Evolutionary conservation across 2,329 filamentous ascomycete genomes (phyloP), one percentile per base, ranked within the genome.

Genomic region (Colletotrichum neosansevieriae): DNA sequence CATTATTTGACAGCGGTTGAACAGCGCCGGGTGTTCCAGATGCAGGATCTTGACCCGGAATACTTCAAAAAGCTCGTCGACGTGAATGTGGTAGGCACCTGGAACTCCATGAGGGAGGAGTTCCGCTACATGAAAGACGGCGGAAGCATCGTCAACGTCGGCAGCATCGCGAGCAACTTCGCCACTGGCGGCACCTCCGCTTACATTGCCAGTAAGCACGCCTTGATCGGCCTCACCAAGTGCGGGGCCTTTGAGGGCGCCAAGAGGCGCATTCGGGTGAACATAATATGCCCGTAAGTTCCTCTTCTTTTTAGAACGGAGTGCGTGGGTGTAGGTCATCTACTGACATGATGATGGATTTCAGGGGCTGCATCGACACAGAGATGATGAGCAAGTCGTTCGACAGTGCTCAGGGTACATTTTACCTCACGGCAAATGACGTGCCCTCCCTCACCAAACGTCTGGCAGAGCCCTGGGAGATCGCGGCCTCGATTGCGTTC

Each of bases 101-200:
- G 76, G 29, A 71, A 75, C 68, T 72, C 69, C 15, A 71, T 76
- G 51, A 73, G 74, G n/a, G 74, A 71, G 19, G 74, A 76, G 45
- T 74, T 76, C 72, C 74, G 71, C 49, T 62, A 73, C 51, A 85
- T 86, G 71, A 75, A 75, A 19, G 73, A 76, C 1, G 76, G 78
- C 0, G 82, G 82, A 0, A 84, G 82, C 69, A 84, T 87, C 29
- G 81, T 86, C 64, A 86, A 84, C 73, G 82, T 81, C 9, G 74
- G 80, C 15, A 83, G 81, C 63, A 79, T 83, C 12, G 79, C 81
- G 32, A 83, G 83, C 1, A 63, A 82, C 10, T 76, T 74, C 21
- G 83, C 81, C 4, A 77, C 76, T 1, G 74, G 72, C 9, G 76
- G 74, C 15, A 73, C 74, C 62, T 75, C 76, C 11, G 78, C 78